Percentiles rank a stretch among this genome's conserved stretches.
Conservation (phyloP, 2,329 filamentous ascomycete genomes). For the Clarireedia paspali region DNA sequence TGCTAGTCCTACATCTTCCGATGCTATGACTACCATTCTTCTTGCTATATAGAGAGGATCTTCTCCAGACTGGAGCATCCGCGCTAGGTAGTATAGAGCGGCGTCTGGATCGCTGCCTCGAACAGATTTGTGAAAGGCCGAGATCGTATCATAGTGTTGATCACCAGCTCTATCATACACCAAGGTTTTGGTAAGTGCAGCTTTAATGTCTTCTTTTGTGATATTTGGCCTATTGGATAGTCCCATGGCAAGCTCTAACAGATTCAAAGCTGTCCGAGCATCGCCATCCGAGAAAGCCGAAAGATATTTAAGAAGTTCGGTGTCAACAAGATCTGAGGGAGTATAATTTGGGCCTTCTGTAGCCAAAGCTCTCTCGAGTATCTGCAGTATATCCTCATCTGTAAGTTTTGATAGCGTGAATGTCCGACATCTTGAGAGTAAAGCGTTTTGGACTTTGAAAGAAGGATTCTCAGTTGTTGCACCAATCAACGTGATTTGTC, state of each 20-base stretch:
- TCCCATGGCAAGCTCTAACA: slow-evolving; percentile 82
- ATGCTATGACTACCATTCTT: slow-evolving; percentile 89
- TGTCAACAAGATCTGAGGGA: slow-evolving; percentile 57
- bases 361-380: slow-evolving; percentile 67
- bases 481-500: slow-evolving; percentile 84
- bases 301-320: slow-evolving; percentile 72
- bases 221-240: slow-evolving; percentile 57
- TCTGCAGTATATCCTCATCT: slow-evolving; percentile 62
- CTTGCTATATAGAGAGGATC: slow-evolving; percentile 89
- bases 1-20: slow-evolving; percentile 86
- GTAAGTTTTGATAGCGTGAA: slow-evolving; percentile 77
- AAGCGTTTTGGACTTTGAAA: slow-evolving; percentile 82
- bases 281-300: slow-evolving; percentile 86
- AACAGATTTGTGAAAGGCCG: slow-evolving; percentile 92
- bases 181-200: slow-evolving; percentile 78
- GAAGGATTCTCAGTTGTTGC: slow-evolving; percentile 96
- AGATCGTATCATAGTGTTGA: slow-evolving; percentile 96
- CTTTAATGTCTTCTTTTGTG: slow-evolving; percentile 71
- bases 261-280: slow-evolving; percentile 83
- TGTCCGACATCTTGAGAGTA: slow-evolving; percentile 82
- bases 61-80: slow-evolving; percentile 93
- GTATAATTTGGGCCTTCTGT: slow-evolving; percentile 41
- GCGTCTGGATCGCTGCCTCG: slow-evolving; percentile 83
- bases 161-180: slow-evolving; percentile 94
- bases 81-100: slow-evolving; percentile 84